Percentiles rank a stretch among this genome's conserved stretches.
phyloP scores from a whole-genome alignment of 2,329 filamentous ascomycete genomes.

The Apiospora rasikravindrae region DNA sequence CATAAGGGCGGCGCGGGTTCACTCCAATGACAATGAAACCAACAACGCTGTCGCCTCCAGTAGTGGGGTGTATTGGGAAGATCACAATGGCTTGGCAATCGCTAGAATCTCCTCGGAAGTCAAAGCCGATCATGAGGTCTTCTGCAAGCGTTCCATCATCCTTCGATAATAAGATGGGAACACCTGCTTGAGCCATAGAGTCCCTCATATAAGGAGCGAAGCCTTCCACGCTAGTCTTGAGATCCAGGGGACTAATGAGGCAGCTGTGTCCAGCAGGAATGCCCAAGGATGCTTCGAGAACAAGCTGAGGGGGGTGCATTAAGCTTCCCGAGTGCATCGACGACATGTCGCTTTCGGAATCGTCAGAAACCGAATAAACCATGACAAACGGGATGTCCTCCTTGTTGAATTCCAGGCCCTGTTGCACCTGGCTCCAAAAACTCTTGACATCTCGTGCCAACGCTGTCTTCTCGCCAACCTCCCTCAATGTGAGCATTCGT shows the following conservation, averaged over 20 bases:
- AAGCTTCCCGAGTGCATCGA: constrained; percentile 73
- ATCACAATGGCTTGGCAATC: constrained; percentile 73
- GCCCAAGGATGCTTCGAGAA: constrained; percentile 75
- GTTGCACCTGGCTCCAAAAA: constrained; percentile 75
- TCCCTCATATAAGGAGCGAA: constrained; percentile 79
- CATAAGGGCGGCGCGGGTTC: constrained; percentile 79
- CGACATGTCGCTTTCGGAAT: constrained; percentile 72
- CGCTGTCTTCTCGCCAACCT: constrained; percentile 77
- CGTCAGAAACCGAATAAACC: constrained; percentile 76
- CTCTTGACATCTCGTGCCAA: constrained; percentile 72
- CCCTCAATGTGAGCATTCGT: constrained; percentile 78
- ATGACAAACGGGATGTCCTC: constrained; percentile 78
- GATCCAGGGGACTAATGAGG: constrained; percentile 67
- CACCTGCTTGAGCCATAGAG: constrained; percentile 69
- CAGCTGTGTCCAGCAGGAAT: constrained; percentile 67
- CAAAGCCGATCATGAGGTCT: constrained; percentile 68
- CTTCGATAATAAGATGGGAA: constrained; percentile 71
- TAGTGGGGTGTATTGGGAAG: constrained; percentile 80
- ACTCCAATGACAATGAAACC: constrained; percentile 81
- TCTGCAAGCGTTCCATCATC: constrained; percentile 69
- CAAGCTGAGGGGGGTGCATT: constrained; percentile 64
- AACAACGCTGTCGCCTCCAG: constrained; percentile 70
- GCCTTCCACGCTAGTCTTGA: constrained; percentile 71
- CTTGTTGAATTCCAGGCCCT: constrained; percentile 75
- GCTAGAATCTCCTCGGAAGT: constrained; percentile 74